Percentiles rank a stretch among this genome's conserved stretches.
These are phyloP conservation scores for Zymoseptoria passerinii DNA, from an alignment of 2,329 filamentous ascomycete genomes.

Conservation along the genomic window DNA sequence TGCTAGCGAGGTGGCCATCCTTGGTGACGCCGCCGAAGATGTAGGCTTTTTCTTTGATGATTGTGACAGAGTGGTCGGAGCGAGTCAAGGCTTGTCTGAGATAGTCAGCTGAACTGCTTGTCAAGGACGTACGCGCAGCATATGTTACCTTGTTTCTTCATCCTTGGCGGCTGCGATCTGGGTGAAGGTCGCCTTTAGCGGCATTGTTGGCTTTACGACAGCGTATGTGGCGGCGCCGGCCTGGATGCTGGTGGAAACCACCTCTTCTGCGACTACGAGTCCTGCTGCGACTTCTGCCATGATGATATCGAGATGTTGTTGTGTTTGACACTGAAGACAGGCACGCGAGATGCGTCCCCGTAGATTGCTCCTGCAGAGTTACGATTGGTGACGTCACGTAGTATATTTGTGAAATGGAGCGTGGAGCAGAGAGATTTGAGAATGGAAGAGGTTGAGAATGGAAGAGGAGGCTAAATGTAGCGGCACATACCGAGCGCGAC, in stretches of 20 bases:
- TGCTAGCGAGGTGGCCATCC: slow-evolving; percentile 32
- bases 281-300: slow-evolving; percentile 14
- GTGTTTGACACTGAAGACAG: not conserved
- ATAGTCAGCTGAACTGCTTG: not conserved
- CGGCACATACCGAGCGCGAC: too few relatives aligned
- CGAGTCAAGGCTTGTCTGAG: slow-evolving; percentile 23
- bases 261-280: slow-evolving; percentile 9
- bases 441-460: too few relatives aligned
- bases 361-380: not conserved
- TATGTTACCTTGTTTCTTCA: slow-evolving; percentile 25
- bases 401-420: not conserved
- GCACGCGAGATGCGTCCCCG: not conserved
- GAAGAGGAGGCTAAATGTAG: not conserved
- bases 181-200: slow-evolving; percentile 35
- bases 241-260: slow-evolving; percentile 10
- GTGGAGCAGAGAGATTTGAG: not conserved
- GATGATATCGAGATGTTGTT: not conserved
- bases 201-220: slow-evolving; percentile 35
- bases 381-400: not conserved
- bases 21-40: slow-evolving; percentile 37
- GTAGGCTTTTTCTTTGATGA: slow-evolving; percentile 37
- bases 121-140: not conserved
- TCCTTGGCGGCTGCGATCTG: slow-evolving; percentile 34
- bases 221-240: slow-evolving; percentile 7
- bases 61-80: slow-evolving; percentile 33